Base-by-base conservation (phyloP, 2,329 filamentous ascomycete species). In the Xylaria sp. region DNA sequence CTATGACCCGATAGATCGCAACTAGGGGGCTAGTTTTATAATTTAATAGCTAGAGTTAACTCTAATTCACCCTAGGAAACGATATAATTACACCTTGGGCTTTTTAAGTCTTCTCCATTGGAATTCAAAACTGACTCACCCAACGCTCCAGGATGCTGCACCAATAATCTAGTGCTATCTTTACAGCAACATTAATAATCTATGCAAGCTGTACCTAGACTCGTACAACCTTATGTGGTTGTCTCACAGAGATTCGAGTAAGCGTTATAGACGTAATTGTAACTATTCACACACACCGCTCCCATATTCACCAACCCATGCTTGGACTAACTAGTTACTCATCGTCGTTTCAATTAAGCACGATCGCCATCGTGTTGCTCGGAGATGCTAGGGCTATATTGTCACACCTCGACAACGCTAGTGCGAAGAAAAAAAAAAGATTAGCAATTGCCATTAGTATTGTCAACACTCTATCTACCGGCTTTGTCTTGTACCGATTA, bases 401-500 rank as follows among this genome's bases (percentile, higher is more conserved):
- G 24, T 30, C n/a, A 51, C 30, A 63, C 19, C 42, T 51, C 42
- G 54, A 63, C 27, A 53, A 63, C 11, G 39, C 57, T 21, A 53
- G 24, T 27, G 24, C 24, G 24, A 27, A 27, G 4, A 27, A 27
- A 27, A 27, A 2, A 27, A 4, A 27, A 27, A 27, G 4, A 27
- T 63, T 27, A 63, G 61, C 19, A 39, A 79, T 94, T 51, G 89
- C 91, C 2, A 88, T 94, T 42, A 92, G 91, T 0, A 93, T 91
- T 0, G 82, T 94, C 1, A 89, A 94, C 77, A 90, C 92, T 76
- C 94, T n/a, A 9, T 92, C 89, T 0, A 91, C 92, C 0, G 92
- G 92, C 32, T 92, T 95, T 53, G 82, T 94, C 36, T 81, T 92
- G n/a, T 94, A 92, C 24, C 24, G 91, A 91, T 94, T 1, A 90